Evolutionary conservation across 768 basidiomycete species (phyloP).

Genomic region (Boletus rubescentipes): DNA sequence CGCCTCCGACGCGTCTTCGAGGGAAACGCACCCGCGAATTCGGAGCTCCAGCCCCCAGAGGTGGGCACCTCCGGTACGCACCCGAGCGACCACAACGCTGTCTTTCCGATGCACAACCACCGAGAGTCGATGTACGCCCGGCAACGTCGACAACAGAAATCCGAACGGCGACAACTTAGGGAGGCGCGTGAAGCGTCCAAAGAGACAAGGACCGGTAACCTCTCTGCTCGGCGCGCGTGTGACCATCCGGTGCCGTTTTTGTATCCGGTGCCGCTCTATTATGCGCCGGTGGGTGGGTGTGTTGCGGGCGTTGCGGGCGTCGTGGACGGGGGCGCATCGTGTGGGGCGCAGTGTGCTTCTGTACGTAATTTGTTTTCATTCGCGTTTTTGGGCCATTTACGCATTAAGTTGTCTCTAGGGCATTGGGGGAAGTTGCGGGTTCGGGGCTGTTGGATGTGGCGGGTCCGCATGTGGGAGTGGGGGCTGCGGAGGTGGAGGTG

Average conservation of each 20-base stretch:
- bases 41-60: slow-evolving; percentile 34
- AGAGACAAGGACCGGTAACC: too few relatives aligned
- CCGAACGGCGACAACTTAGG: not conserved
- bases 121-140: not conserved
- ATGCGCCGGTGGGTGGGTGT: not conserved
- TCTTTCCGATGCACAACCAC: slow-evolving; percentile 34
- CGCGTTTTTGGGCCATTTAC: not conserved
- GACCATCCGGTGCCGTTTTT: not conserved
- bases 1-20: slow-evolving; percentile 34
- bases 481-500: not conserved
- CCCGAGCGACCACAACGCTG: slow-evolving; percentile 52
- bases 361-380: not conserved
- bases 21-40: not conserved
- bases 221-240: not conserved
- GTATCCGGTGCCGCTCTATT: not conserved
- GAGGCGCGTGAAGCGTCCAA: not conserved
- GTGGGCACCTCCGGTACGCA: slow-evolving; percentile 45
- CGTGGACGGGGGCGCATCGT: not conserved
- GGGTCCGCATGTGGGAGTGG: not conserved
- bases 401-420: not conserved
- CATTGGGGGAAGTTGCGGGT: not conserved
- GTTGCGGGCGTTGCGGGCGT: not conserved
- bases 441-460: too few relatives aligned
- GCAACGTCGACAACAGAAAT: not conserved
- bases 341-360: not conserved